Conservation (phyloP, 2,329 filamentous ascomycete species). For the Chaetomiaceae sp. region DNA sequence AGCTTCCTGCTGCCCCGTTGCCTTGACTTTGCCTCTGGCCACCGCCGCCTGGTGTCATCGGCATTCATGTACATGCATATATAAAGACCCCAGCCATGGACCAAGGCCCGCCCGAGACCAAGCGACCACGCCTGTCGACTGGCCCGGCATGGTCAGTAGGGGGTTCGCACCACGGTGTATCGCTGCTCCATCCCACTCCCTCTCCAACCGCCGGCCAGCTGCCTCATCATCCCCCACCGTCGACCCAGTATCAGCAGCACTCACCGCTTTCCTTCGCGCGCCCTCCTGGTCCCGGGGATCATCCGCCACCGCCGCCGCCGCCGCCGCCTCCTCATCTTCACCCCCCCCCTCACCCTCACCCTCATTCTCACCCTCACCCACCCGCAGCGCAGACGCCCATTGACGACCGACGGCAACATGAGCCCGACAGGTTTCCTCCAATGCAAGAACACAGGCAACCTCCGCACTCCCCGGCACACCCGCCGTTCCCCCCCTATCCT, state of each 20-base stretch:
- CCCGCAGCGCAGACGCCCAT: slow-evolving; percentile 27
- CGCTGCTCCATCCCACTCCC: slow-evolving; percentile 44
- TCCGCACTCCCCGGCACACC: slow-evolving; percentile 33
- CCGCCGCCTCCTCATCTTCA: slow-evolving; percentile 19
- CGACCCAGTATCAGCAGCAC: slow-evolving; percentile 37
- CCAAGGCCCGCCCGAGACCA: slow-evolving; percentile 53
- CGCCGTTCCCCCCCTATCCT: slow-evolving; percentile 37
- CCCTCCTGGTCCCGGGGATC: slow-evolving; percentile 30
- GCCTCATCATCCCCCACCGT: slow-evolving; percentile 38
- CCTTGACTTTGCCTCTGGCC: slow-evolving; percentile 19
- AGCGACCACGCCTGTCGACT: slow-evolving; percentile 54
- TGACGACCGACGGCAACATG: slow-evolving; percentile 56
- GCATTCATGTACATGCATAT: slow-evolving; percentile 35
- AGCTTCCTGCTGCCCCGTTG: slow-evolving; percentile 21
- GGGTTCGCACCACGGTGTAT: slow-evolving; percentile 44
- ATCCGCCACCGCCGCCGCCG: slow-evolving; percentile 23
- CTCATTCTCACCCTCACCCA: slow-evolving; percentile 10
- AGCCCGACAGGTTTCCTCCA: slow-evolving; percentile 50
- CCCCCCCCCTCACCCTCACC: slow-evolving; percentile 14
- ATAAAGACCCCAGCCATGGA: slow-evolving; percentile 54
- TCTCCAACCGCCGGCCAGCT: slow-evolving; percentile 31
- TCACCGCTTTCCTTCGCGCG: slow-evolving; percentile 36
- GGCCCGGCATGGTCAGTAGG: slow-evolving; percentile 45
- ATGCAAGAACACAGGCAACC: slow-evolving; percentile 50
- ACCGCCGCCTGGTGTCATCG: slow-evolving; percentile 20